Percentiles rank a stretch among this genome's conserved stretches.
Evolutionary conservation across 768 basidiomycete species (phyloP).

Genomic region (Porphyrellus cyaneotinctus): DNA sequence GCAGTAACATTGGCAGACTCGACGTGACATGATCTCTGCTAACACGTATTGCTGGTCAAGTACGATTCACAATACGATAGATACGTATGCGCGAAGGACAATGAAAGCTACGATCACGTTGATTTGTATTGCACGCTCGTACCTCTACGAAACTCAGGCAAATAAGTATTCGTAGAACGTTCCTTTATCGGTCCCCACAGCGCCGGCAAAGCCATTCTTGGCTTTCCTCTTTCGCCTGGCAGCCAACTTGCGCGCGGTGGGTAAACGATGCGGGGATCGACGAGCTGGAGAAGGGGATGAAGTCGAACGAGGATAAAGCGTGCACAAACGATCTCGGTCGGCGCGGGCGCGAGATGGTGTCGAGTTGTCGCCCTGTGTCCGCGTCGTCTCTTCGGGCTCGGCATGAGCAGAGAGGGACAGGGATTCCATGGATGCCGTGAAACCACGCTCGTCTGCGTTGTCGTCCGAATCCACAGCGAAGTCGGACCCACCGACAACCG

Average conservation of each 20-base stretch:
- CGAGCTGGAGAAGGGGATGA: slow-evolving; percentile 57
- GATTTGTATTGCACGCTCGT: background rate
- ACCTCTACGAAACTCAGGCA: slow-evolving; percentile 24
- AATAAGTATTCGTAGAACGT: slow-evolving; percentile 47
- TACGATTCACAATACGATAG: slow-evolving; percentile 1
- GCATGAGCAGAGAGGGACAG: slow-evolving; percentile 32
- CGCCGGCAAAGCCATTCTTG: slow-evolving; percentile 17
- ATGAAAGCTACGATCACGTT: background rate
- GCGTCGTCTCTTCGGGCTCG: background rate
- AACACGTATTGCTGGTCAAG: slow-evolving; percentile 1
- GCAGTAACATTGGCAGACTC: slow-evolving; percentile 35
- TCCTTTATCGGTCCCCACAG: slow-evolving; percentile 10
- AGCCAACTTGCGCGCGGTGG: slow-evolving; percentile 9
- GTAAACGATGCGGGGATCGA: slow-evolving; percentile 27
- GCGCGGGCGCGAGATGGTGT: slow-evolving; percentile 20
- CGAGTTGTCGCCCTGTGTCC: background rate
- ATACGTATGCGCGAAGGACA: background rate
- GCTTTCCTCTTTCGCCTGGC: slow-evolving; percentile 16
- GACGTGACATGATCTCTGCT: background rate
- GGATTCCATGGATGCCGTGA: slow-evolving; percentile 34
- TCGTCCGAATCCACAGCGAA: slow-evolving; percentile 30
- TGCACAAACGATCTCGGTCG: slow-evolving; percentile 27
- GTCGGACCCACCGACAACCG: slow-evolving; percentile 32
- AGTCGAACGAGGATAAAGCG: slow-evolving; percentile 36
- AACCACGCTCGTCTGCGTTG: slow-evolving; percentile 26